These are phyloP conservation scores for Botryosphaeria agaves DNA, from an alignment of 2,329 filamentous ascomycete species.

Conservation along the genomic window DNA sequence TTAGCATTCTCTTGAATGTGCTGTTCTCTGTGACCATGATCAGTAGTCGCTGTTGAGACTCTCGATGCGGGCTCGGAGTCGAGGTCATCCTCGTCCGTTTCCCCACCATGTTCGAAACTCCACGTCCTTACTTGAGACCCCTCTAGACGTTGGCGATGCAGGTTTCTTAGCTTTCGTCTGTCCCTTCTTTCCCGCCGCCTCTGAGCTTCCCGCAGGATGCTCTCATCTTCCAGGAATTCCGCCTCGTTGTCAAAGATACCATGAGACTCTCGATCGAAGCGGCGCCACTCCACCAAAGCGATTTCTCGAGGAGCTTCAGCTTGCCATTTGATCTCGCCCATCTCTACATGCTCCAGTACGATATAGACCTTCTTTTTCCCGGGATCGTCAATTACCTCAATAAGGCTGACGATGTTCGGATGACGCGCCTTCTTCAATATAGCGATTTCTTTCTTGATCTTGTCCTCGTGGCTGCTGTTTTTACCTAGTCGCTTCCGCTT, in stretches of 20 bases:
- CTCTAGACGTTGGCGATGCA: slow-evolving; percentile 13
- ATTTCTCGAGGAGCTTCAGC: slow-evolving; percentile 75
- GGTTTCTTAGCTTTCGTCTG: slow-evolving; percentile 19
- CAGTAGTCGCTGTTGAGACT: slow-evolving; percentile 14
- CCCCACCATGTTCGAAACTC: slow-evolving; percentile 67
- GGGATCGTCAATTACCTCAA: slow-evolving; percentile 96
- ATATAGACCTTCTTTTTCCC: slow-evolving; percentile 97
- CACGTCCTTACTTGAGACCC: slow-evolving; percentile 35
- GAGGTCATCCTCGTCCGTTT: slow-evolving; percentile 33
- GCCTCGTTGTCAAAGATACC: slow-evolving; percentile 25
- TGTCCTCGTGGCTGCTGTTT: slow-evolving; percentile 52
- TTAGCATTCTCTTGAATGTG: too few relatives aligned
- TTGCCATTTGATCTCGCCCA: slow-evolving; percentile 88
- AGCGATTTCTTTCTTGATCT: slow-evolving; percentile 89
- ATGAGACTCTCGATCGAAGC: slow-evolving; percentile 55
- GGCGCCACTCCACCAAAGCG: slow-evolving; percentile 62
- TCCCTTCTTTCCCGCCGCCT: slow-evolving; percentile 37
- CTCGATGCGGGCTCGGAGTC: slow-evolving; percentile 18
- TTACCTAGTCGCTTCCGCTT: slow-evolving; percentile 82
- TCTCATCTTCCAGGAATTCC: slow-evolving; percentile 24
- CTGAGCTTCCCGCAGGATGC: slow-evolving; percentile 25
- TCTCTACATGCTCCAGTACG: slow-evolving; percentile 85
- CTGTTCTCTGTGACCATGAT: not conserved
- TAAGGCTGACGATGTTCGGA: slow-evolving; percentile 84
- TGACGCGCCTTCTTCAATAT: slow-evolving; percentile 97